Conservation (phyloP, 2,329 filamentous ascomycete genomes). For the Phaeosphaeria sp. region DNA sequence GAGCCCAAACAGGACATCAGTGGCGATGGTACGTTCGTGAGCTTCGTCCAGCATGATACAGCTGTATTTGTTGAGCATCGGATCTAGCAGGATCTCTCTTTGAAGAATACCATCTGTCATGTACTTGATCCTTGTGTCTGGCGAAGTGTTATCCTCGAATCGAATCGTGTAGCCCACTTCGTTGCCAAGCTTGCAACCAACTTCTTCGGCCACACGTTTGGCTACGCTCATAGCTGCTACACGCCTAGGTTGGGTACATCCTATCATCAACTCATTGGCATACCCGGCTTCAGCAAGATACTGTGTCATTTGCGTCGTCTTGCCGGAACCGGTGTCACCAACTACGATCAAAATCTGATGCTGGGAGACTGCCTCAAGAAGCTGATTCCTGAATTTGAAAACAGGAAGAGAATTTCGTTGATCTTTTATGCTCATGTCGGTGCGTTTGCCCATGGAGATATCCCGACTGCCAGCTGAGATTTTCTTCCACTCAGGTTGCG, state of each 20-base stretch:
- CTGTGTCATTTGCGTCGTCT: conserved; percentile 95
- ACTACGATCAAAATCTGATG: conserved; percentile 96
- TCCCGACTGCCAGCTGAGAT: conserved; percentile 81
- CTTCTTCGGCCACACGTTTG: conserved; percentile 95
- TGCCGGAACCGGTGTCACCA: conserved; percentile 95
- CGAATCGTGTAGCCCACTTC: conserved; percentile 99
- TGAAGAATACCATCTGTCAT: conserved; percentile 99
- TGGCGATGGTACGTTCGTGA: conserved; percentile 95
- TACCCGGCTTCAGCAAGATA: conserved; percentile 94
- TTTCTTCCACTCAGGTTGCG: conserved; percentile 91
- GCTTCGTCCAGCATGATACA: conserved; percentile 99
- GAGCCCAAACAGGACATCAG: conserved; percentile 96
- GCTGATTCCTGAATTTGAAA: conserved; percentile 82
- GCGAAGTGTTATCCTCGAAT: conserved; percentile 93
- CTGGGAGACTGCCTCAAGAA: conserved; percentile 83
- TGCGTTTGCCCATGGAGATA: conserved; percentile 82
- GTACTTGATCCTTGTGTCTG: conserved; percentile 94
- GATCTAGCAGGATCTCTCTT: conserved; percentile 95
- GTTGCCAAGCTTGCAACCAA: conserved; percentile 90
- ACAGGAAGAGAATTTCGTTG: conserved; percentile 91
- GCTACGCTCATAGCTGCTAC: conserved; percentile 99
- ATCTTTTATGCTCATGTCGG: conserved; percentile 90
- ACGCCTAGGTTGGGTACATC: conserved; percentile 95
- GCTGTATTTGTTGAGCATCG: conserved; percentile 88
- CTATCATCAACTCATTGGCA: conserved; percentile 84